These are phyloP conservation scores for Striga asiatica DNA, from an alignment of 257 asterid genomes.

Conservation along the genomic window DNA sequence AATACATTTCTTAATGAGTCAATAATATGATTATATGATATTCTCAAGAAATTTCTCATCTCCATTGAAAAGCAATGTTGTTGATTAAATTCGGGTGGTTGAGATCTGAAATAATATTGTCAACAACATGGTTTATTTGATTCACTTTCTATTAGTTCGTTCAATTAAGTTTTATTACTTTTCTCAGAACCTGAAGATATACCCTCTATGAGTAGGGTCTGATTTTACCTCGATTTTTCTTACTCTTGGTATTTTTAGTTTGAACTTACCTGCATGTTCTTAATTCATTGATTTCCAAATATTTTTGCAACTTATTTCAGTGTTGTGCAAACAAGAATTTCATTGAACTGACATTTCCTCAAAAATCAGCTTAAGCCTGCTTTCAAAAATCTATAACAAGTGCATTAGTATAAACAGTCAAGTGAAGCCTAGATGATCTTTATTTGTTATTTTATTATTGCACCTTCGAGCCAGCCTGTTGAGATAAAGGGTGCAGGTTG, in stretches of 20 bases:
- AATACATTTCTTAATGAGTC: not conserved
- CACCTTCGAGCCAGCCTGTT: constrained; percentile 7
- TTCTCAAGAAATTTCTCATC: not conserved
- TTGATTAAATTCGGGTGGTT: not conserved
- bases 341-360: too few species aligned
- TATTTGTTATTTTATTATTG: not conserved
- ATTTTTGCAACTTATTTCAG: too few species aligned
- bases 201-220: not conserved
- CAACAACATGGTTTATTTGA: too few species aligned
- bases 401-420: too few species aligned
- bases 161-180: not conserved
- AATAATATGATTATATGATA: not conserved
- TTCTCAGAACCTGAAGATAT: not conserved
- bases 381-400: too few species aligned
- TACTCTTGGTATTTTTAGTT: too few species aligned
- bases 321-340: too few species aligned
- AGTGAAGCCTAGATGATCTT: too few species aligned
- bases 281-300: too few species aligned
- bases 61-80: not conserved
- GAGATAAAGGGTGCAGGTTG: constrained; percentile 53
- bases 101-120: not conserved
- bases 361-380: too few species aligned
- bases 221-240: not conserved
- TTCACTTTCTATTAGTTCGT: not conserved
- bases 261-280: too few species aligned